A percentile compares a stretch with the other conserved stretches of the same genome.
These are phyloP conservation scores for Tricholoma terreum DNA, from an alignment of 768 basidiomycete species.

Conservation along the genomic window DNA sequence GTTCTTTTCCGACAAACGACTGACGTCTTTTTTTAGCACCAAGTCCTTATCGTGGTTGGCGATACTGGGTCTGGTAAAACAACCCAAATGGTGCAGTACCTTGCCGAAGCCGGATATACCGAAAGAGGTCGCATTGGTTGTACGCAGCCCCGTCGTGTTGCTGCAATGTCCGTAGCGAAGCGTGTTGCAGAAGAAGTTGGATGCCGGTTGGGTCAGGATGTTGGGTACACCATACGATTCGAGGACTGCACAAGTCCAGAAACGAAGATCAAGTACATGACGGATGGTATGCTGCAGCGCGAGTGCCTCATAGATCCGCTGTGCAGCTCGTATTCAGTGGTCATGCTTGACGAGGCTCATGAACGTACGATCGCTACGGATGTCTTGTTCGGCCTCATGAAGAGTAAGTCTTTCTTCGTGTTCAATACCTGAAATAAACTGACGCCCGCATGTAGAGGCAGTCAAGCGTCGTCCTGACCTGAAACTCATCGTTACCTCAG, in stretches of 20 bases:
- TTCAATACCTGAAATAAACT: conserved; percentile 3
- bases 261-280: conserved; percentile 99
- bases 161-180: conserved; percentile 98
- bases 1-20: conserved; percentile 11
- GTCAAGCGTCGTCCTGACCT: conserved; percentile 93
- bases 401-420: conserved; percentile 52
- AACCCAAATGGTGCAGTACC: conserved; percentile 98
- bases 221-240: conserved; percentile 98
- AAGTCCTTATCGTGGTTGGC: conserved; percentile 96
- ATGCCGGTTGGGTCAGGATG: conserved; percentile 94
- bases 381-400: conserved; percentile 92
- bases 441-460: conserved; percentile 60
- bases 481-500: conserved; percentile 97
- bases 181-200: conserved; percentile 99
- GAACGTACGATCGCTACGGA: conserved; percentile 99
- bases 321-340: conserved; percentile 86
- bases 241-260: conserved; percentile 99
- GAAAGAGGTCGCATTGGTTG: conserved; percentile 92
- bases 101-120: conserved; percentile 92
- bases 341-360: conserved; percentile 99
- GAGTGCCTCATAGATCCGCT: conserved; percentile 96
- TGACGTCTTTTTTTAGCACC: conserved; percentile 56
- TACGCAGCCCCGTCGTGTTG: conserved; percentile 98
- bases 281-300: conserved; percentile 98
- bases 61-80: conserved; percentile 99